These are phyloP conservation scores for Pyrenophora teres DNA, from an alignment of 2,329 filamentous ascomycete genomes.

Conservation along the genomic window DNA sequence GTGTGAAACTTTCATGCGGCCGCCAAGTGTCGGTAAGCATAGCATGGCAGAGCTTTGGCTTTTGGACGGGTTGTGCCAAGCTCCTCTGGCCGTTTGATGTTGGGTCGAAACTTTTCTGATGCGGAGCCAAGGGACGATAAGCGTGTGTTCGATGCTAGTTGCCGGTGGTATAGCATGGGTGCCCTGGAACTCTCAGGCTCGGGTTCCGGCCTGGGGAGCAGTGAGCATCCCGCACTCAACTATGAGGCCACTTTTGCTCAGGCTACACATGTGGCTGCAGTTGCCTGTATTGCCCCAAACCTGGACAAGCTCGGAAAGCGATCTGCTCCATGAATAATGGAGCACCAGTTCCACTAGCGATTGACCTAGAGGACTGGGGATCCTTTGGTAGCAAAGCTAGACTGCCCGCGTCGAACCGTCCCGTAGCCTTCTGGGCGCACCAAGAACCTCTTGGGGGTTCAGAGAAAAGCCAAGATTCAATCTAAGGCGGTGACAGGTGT, in stretches of 20 bases:
- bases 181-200: conserved; percentile 19
- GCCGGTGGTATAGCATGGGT: conserved; percentile 13
- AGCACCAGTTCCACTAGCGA: neutral
- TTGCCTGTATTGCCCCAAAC: too few species aligned
- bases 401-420: too few species aligned
- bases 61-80: conserved; percentile 31
- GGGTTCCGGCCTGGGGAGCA: conserved; percentile 21
- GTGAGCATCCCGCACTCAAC: conserved; percentile 9
- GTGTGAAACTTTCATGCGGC: conserved; percentile 49
- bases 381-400: too few species aligned
- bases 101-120: conserved; percentile 43
- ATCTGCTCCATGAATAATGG: too few species aligned
- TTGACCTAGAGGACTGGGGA: too few species aligned
- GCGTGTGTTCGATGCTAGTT: conserved; percentile 23
- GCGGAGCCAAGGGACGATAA: conserved; percentile 37
- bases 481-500: conserved; percentile 15
- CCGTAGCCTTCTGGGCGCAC: neutral
- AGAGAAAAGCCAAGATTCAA: conserved; percentile 10
- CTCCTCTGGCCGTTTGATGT: conserved; percentile 36
- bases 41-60: conserved; percentile 29
- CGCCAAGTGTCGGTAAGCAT: conserved; percentile 40
- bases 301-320: too few species aligned
- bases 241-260: neutral
- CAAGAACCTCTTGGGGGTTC: neutral
- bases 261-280: neutral